Base-by-base conservation (phyloP, 768 basidiomycete species). In the Aureoboletus auriporus region DNA sequence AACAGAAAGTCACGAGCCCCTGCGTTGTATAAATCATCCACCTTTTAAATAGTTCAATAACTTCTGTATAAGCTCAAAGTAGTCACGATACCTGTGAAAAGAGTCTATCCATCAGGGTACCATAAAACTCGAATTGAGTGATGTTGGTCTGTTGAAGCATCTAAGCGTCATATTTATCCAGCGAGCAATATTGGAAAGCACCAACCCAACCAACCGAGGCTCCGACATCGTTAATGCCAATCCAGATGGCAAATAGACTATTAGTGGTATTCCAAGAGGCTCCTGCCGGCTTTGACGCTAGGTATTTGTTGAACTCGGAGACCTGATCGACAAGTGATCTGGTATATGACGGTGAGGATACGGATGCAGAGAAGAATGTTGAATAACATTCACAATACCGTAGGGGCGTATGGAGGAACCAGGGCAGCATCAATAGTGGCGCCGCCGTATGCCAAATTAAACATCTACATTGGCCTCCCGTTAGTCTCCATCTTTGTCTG, bases 221-320 rank as follows among this genome's bases (percentile, higher is more conserved):
- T 27, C 55, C 49, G 29, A 86, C 74, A 55, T 86, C 84, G 56
- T 86, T 86, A 54, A 86, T 80, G 1, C 85, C 84, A 48, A 87
- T 84, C 74, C 75, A 86, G n/a, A 85, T 64, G 0, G 78, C 78
- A 63, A 87, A 86, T 40, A 86, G 56, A 44, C 82, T 59, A 56
- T 85, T 79, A 4, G 59, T 54, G 47, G 75, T 74, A 20, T 74
- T 73, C 85, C 84, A 86, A 0, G 76, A 74, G 1, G 78, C 74
- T 2, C 63, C 66, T 8, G 70, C 61, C 1, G 82, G 82, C 59
- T 78, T 79, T 31, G 56, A 66, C 2, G 71, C 77, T 1, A 71
- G 74, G 8, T 70, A 66, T 14, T 51, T 55, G 43, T 84, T 65
- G 64, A 83, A 86, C 49, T 80, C 61, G 48, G 77, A 76, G 14